phyloP scores from a whole-genome alignment of 306 rosid species.

The Castanospermum australe region DNA sequence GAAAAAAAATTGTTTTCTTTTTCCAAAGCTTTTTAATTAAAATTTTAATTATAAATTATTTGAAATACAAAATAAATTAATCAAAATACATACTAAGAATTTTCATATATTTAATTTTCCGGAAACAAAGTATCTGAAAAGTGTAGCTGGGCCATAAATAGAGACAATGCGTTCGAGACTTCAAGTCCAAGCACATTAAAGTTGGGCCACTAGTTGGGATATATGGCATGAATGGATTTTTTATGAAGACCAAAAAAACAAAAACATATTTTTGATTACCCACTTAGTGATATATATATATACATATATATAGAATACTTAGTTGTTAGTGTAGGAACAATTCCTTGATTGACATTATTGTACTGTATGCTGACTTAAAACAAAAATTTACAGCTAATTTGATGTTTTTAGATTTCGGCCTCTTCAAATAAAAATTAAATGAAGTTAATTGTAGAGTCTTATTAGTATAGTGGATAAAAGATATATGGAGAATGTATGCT shows the following conservation, averaged over 20 bases:
- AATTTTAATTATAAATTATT: too few species aligned
- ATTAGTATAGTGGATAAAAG: neutral
- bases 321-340: neutral
- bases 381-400: neutral
- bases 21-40: too few species aligned
- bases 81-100: too few species aligned
- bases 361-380: neutral
- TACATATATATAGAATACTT: too few species aligned
- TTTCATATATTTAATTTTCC: neutral
- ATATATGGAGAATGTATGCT: neutral
- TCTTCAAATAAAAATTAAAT: neutral
- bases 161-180: neutral
- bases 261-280: neutral
- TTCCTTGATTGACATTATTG: conserved; percentile 5
- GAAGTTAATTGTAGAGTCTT: neutral
- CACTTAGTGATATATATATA: neutral
- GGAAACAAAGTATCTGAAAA: neutral
- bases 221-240: neutral
- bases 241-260: too few species aligned
- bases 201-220: neutral
- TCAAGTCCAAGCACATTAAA: neutral
- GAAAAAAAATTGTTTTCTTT: too few species aligned
- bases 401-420: neutral
- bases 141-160: neutral
- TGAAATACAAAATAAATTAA: too few species aligned